Base-by-base conservation (phyloP, 2,329 filamentous ascomycete species). In the Sporothrix humicola region DNA sequence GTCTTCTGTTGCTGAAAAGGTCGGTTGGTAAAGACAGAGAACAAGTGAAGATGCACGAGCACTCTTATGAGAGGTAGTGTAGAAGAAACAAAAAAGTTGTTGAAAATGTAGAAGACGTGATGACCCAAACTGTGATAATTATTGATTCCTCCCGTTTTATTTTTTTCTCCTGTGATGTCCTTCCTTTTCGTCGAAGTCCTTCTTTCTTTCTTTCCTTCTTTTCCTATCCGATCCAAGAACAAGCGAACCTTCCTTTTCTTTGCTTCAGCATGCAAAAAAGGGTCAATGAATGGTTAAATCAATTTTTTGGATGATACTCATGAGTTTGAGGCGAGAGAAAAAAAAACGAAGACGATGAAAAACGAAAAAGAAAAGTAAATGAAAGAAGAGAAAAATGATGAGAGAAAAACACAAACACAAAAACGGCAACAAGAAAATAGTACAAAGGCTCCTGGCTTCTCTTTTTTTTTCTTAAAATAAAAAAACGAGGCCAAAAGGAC, bases 341-440 rank as follows among this genome's bases (percentile, higher is more conserved):
- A 50, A 48, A 58, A 72, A 58, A 44, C 44, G 44, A 63, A 74
- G 20, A 58, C 70, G 50, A 44, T 37, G 44, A 63, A 74, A 23
- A 71, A 66, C 31, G 46, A 46, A 69, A 61, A 69, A 48, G n/a
- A 70, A 26, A 48, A 59, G 31, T 37, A 50, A 71, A 52, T 50
- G 54, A 63, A 72, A 15, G 50, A 52, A 94, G 87, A 56, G 15
- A 71, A 50, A 31, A 69, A 69, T n/a, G 42, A 69, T 8, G 23
- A 26, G 23, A 42, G 56, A 59, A 69, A 17, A 23, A 48, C 48
- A 94, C 87, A 63, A 23, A 71, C 48, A 72, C 48, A 31, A 69
- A 69, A 58, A 69, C 15, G 42, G 8, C n/a, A 73, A 46, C 13
- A 59, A 7, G 50, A 95, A 81, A 98, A 95, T 37, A 68, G 70